Conservation (phyloP, 495 filamentous ascomycete genomes). For the Penicillium argentinense region DNA sequence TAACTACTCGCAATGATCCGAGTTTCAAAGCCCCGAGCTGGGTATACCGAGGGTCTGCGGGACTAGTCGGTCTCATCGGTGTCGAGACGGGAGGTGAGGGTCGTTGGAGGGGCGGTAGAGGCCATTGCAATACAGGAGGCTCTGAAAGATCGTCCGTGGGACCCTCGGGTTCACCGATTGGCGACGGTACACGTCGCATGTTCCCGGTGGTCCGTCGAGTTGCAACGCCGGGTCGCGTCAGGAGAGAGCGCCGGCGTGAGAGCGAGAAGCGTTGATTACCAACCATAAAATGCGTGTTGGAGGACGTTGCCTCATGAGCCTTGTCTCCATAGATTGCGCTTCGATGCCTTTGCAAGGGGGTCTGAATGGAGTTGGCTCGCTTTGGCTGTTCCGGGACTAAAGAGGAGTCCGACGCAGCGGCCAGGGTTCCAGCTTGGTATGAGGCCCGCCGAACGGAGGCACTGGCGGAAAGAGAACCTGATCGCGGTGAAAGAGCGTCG, state of each 20-base stretch:
- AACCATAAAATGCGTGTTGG: conserved; percentile 39
- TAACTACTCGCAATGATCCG: conserved; percentile 51
- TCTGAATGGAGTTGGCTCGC: conserved; percentile 35
- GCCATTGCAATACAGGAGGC: conserved; percentile 16
- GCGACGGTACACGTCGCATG: conserved; percentile 23
- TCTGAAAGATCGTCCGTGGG: conserved; percentile 10
- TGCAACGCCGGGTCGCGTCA: conserved; percentile 48
- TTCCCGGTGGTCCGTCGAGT: conserved; percentile 39
- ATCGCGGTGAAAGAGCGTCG: conserved; percentile 7
- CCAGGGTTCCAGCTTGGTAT: conserved; percentile 25
- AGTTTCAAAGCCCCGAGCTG: conserved; percentile 49
- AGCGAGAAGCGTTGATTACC: conserved; percentile 41
- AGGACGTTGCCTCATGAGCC: conserved; percentile 31
- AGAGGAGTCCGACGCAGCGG: conserved; percentile 12
- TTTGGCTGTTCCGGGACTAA: conserved; percentile 20
- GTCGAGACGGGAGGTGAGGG: neutral
- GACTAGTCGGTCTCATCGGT: conserved; percentile 36
- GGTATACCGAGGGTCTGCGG: conserved; percentile 45
- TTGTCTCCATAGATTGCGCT: conserved; percentile 26
- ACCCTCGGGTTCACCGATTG: conserved; percentile 24
- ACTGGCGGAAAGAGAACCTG: conserved; percentile 16
- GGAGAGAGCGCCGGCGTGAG: conserved; percentile 48
- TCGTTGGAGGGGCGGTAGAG: conserved; percentile 17
- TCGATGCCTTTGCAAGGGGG: conserved; percentile 22
- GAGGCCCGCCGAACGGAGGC: conserved; percentile 17